These are phyloP conservation scores for Trichosporon asahii DNA, from an alignment of 1,284 basidiomycete species.

Conservation along the genomic window DNA sequence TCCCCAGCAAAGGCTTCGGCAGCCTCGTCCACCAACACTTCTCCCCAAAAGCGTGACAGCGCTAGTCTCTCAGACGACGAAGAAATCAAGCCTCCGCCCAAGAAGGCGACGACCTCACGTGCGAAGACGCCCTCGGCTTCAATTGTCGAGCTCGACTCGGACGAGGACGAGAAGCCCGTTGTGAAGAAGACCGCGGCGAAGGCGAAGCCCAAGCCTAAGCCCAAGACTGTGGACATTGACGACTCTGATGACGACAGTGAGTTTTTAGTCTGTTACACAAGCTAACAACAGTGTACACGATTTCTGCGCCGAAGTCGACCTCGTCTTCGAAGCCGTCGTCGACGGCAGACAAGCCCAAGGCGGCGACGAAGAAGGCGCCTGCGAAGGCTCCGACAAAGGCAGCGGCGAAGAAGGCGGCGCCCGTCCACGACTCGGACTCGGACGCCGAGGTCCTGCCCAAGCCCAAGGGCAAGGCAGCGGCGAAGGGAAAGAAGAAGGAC, in stretches of 20 bases:
- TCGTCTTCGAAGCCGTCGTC: slow-evolving; percentile 15
- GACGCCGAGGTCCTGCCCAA: slow-evolving; percentile 22
- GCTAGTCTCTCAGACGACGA: slow-evolving; percentile 31
- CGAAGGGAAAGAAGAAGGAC: slow-evolving; percentile 20
- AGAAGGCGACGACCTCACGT: slow-evolving; percentile 22
- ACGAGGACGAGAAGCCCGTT: background rate
- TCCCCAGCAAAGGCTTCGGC: slow-evolving; percentile 18
- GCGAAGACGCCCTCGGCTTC: background rate
- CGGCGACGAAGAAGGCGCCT: slow-evolving; percentile 35
- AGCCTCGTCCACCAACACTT: slow-evolving; percentile 17
- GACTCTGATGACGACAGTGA: slow-evolving; percentile 60
- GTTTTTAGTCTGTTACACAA: background rate
- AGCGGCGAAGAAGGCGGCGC: slow-evolving; percentile 10
- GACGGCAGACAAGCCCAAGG: slow-evolving; percentile 19
- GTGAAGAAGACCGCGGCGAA: slow-evolving; percentile 49
- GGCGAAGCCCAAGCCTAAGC: slow-evolving; percentile 53
- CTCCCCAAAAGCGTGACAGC: slow-evolving; percentile 23
- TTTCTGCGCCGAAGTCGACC: slow-evolving; percentile 35
- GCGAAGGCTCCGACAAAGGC: slow-evolving; percentile 13
- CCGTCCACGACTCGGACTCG: slow-evolving; percentile 16
- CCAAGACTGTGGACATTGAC: slow-evolving; percentile 56
- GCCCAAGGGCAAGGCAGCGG: slow-evolving; percentile 19
- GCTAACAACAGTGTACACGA: slow-evolving; percentile 32
- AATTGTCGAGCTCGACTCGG: slow-evolving; percentile 3
- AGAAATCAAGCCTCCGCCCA: slow-evolving; percentile 33